These are phyloP conservation scores for Lachnellula occidentalis DNA, from an alignment of 2,329 filamentous ascomycete species.

Conservation along the genomic window DNA sequence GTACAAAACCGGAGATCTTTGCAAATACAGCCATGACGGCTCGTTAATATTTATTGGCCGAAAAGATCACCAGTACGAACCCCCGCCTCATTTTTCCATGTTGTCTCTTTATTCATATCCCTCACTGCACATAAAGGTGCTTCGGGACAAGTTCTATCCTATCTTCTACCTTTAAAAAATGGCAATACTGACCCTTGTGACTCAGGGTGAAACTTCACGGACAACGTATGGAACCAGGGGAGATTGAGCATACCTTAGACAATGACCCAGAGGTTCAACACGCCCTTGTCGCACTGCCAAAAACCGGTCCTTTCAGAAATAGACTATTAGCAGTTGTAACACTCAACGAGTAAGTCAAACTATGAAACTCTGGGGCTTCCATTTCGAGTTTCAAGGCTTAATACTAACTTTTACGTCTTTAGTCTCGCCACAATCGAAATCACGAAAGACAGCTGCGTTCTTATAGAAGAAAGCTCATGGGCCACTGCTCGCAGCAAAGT, in stretches of 20 bases:
- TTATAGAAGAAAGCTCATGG: conserved; percentile 33
- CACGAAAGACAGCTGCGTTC: conserved; percentile 58
- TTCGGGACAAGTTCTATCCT: not conserved
- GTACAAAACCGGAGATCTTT: conserved; percentile 58
- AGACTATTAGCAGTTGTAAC: conserved; percentile 51
- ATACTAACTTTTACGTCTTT: not conserved
- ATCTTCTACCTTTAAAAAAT: not conserved
- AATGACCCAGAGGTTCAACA: conserved; percentile 26
- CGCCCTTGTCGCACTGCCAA: conserved; percentile 49
- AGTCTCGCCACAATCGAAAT: conserved; percentile 48
- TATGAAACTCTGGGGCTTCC: not conserved
- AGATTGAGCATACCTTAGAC: conserved; percentile 39
- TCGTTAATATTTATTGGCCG: conserved; percentile 54
- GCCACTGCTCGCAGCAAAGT: not conserved
- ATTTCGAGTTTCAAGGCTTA: not conserved
- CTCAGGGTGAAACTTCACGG: conserved; percentile 56
- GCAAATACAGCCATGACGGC: conserved; percentile 45
- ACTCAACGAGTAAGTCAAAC: conserved; percentile 40
- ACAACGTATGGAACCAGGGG: conserved; percentile 56
- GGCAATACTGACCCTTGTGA: not conserved
- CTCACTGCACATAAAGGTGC: not conserved
- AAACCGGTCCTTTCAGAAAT: conserved; percentile 39
- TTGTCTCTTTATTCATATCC: not conserved
- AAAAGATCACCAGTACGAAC: conserved; percentile 52
- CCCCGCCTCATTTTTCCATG: not conserved